Conservation (phyloP, 257 asterid species). For the Solanum raphanifolium region DNA sequence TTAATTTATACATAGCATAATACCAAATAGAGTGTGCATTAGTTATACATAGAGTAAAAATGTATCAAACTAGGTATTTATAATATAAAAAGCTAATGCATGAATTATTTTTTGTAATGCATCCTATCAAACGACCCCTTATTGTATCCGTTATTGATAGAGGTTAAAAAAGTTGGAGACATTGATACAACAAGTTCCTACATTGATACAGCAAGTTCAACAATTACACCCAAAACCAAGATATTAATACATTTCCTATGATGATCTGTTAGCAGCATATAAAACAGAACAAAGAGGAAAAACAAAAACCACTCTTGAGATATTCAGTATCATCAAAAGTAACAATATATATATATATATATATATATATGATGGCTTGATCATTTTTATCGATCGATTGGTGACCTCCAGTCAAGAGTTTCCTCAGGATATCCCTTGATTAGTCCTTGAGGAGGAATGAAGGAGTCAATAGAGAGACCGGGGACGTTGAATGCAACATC, state of each 20-base stretch:
- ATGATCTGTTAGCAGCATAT: background rate
- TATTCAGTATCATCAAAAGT: background rate
- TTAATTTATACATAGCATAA: too few relatives aligned
- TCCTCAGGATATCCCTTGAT: constrained; percentile 34
- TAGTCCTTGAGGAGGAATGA: constrained; percentile 67
- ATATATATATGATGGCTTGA: background rate
- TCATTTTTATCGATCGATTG: constrained; percentile 4
- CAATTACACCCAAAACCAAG: background rate
- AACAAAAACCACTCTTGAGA: background rate
- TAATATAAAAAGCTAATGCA: background rate
- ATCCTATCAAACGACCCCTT: background rate
- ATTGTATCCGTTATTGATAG: background rate
- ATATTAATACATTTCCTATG: background rate
- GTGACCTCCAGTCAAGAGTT: constrained; percentile 41
- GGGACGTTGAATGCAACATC: constrained; percentile 70
- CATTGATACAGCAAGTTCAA: background rate
- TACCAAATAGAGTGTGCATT: background rate
- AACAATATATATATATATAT: background rate
- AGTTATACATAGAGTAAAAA: too few relatives aligned
- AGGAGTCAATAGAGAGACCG: constrained; percentile 59
- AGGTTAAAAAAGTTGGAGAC: background rate
- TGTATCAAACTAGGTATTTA: too few relatives aligned
- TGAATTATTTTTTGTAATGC: too few relatives aligned
- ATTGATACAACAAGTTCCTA: background rate
- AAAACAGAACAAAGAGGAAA: background rate